Conservation (phyloP, 208 protist genomes). For the Leishmania arabica region DNA sequence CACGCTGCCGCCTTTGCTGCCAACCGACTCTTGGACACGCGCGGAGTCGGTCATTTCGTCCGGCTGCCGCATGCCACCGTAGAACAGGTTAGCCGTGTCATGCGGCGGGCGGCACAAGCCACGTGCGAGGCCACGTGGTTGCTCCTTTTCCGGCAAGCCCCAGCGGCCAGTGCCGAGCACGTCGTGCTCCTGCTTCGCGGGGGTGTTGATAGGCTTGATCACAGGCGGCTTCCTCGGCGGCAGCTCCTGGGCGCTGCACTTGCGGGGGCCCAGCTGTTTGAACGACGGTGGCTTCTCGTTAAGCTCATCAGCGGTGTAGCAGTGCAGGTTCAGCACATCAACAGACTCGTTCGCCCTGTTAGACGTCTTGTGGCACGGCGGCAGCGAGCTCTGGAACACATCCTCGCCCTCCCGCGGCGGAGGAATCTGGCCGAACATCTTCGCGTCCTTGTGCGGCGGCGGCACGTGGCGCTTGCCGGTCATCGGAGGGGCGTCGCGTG, state of each 20-base stretch:
- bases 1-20: neutral
- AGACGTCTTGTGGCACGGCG: slow-evolving; percentile 40
- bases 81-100: slow-evolving; percentile 50
- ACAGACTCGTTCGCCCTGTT: slow-evolving; percentile 73
- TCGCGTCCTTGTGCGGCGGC: slow-evolving; percentile 26
- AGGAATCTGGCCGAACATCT: slow-evolving; percentile 26
- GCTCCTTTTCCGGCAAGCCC: slow-evolving; percentile 47
- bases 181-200: slow-evolving; percentile 79
- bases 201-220: slow-evolving; percentile 58
- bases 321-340: slow-evolving; percentile 75
- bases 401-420: slow-evolving; percentile 10
- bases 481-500: slow-evolving; percentile 23
- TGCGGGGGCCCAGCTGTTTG: slow-evolving; percentile 52
- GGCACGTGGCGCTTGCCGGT: slow-evolving; percentile 50
- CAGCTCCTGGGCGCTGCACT: slow-evolving; percentile 52
- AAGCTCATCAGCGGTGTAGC: slow-evolving; percentile 68
- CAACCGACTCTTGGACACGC: neutral
- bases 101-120: slow-evolving; percentile 49
- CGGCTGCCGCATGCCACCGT: slow-evolving; percentile 10
- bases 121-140: slow-evolving; percentile 37
- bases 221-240: slow-evolving; percentile 41
- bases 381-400: slow-evolving; percentile 8
- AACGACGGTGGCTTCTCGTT: slow-evolving; percentile 53
- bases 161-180: slow-evolving; percentile 74
- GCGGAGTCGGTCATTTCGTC: neutral